phyloP scores from a whole-genome alignment of 2,329 filamentous ascomycete genomes.

The Aspergillus ochraceoroseus region DNA sequence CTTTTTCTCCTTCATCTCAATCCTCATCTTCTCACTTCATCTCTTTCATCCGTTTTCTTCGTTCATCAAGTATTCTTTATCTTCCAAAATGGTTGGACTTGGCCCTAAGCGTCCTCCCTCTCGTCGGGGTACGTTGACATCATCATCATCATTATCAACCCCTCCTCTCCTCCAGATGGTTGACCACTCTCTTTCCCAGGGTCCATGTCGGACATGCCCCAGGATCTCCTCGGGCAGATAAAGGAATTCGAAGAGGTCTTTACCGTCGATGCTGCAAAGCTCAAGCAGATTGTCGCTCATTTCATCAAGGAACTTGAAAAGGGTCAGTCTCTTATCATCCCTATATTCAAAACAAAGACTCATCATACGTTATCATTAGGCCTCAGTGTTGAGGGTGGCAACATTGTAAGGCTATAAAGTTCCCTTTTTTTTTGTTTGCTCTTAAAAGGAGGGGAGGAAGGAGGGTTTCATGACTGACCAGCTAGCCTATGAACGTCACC shows the following conservation, averaged over 20 bases:
- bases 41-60: constrained; percentile 5
- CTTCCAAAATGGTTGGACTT: constrained; percentile 57
- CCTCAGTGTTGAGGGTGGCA: constrained; percentile 79
- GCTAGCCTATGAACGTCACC: constrained; percentile 91
- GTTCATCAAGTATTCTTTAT: constrained; percentile 1
- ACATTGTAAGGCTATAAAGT: constrained; percentile 88
- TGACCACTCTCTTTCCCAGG: constrained; percentile 54
- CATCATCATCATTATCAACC: constrained; percentile 8
- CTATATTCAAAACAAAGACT: constrained; percentile 4
- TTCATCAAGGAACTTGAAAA: constrained; percentile 85
- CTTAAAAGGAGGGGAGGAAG: no score
- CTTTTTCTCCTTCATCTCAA: not conserved
- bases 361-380: constrained; percentile 47
- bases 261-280: constrained; percentile 68
- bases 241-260: constrained; percentile 78
- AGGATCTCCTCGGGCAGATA: constrained; percentile 76
- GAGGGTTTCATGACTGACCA: constrained; percentile 6
- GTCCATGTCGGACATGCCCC: constrained; percentile 85
- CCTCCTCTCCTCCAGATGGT: not conserved
- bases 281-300: constrained; percentile 86
- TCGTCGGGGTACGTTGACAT: constrained; percentile 63
- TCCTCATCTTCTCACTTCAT: constrained; percentile 3
- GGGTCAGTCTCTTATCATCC: no score
- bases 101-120: constrained; percentile 61
- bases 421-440: no score